phyloP scores from a whole-genome alignment of 345 rosid species.

The Diplotaxis tenuifolia region DNA sequence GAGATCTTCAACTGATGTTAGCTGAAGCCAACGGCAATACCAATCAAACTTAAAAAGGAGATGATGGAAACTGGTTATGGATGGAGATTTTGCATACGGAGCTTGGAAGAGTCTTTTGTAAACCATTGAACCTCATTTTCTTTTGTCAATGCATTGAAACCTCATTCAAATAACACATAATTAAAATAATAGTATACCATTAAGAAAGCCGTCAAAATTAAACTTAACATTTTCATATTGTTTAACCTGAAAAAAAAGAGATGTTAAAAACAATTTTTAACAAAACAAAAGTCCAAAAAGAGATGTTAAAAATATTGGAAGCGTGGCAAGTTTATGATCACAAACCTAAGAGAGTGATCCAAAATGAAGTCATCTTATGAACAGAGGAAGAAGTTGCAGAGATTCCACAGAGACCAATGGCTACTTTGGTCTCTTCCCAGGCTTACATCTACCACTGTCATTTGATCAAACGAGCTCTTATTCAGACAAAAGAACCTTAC shows the following conservation, averaged over 20 bases:
- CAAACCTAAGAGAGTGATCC: constrained; percentile 10
- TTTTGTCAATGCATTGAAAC: no score
- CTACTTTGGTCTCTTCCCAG: constrained; percentile 42
- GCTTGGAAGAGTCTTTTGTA: constrained; percentile 9
- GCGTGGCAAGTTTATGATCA: constrained; percentile 51
- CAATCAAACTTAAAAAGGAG: constrained; percentile 8
- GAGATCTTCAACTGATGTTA: constrained; percentile 67
- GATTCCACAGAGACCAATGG: constrained; percentile 36
- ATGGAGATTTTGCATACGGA: constrained; percentile 27
- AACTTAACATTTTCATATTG: neutral
- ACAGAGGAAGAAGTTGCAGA: constrained; percentile 16
- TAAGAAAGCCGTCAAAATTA: neutral
- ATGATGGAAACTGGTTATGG: constrained; percentile 3
- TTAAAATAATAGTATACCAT: neutral
- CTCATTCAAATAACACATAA: constrained; percentile 8
- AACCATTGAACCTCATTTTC: no score
- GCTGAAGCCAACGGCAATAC: constrained; percentile 51
- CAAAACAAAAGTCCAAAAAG: neutral
- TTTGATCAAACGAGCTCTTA: constrained; percentile 10
- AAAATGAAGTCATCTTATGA: constrained; percentile 20
- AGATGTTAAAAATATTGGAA: neutral
- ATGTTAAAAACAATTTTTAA: neutral
- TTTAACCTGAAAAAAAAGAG: neutral
- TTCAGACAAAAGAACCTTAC: constrained; percentile 7
- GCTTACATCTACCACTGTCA: constrained; percentile 32